These are phyloP conservation scores for Diddensiella santjacobensis DNA, from an alignment of 805 yeast genomes.

Conservation along the genomic window DNA sequence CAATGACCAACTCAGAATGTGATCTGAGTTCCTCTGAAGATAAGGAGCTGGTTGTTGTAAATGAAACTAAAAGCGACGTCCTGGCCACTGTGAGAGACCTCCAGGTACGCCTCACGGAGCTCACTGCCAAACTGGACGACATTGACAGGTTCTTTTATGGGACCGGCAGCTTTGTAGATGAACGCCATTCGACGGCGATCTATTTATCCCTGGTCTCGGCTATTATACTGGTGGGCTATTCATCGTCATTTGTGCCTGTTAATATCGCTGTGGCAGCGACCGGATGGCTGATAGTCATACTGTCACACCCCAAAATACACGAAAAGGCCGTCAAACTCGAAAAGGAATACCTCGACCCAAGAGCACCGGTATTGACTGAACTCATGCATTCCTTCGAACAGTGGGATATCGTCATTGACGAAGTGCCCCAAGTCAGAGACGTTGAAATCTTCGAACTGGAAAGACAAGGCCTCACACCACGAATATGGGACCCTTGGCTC, in stretches of 20 bases:
- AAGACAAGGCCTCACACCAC: constrained; percentile 55
- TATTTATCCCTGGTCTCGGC: constrained; percentile 35
- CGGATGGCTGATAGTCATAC: constrained; percentile 53
- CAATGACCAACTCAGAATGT: neutral
- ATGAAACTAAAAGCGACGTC: constrained; percentile 3
- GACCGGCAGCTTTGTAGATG: constrained; percentile 66
- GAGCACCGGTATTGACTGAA: constrained; percentile 32
- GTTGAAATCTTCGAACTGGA: constrained; percentile 80
- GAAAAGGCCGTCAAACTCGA: constrained; percentile 29
- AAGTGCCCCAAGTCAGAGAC: constrained; percentile 55
- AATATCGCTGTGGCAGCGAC: constrained; percentile 48
- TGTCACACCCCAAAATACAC: constrained; percentile 57
- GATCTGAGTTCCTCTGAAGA: neutral
- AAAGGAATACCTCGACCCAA: constrained; percentile 23
- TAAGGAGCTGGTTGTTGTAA: neutral
- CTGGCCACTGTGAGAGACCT: constrained; percentile 12
- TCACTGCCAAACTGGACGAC: constrained; percentile 45
- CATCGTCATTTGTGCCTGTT: constrained; percentile 49
- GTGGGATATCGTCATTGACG: constrained; percentile 55
- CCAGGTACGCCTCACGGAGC: constrained; percentile 12
- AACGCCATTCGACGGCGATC: constrained; percentile 59
- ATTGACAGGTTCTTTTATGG: constrained; percentile 56
- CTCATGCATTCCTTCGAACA: constrained; percentile 38
- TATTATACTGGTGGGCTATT: constrained; percentile 40
- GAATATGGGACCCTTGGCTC: constrained; percentile 57